A percentile compares a stretch with the other conserved stretches of the same genome.
Conservation (phyloP, 352 stramenopile genomes). For the Aphanomyces invadans region DNA sequence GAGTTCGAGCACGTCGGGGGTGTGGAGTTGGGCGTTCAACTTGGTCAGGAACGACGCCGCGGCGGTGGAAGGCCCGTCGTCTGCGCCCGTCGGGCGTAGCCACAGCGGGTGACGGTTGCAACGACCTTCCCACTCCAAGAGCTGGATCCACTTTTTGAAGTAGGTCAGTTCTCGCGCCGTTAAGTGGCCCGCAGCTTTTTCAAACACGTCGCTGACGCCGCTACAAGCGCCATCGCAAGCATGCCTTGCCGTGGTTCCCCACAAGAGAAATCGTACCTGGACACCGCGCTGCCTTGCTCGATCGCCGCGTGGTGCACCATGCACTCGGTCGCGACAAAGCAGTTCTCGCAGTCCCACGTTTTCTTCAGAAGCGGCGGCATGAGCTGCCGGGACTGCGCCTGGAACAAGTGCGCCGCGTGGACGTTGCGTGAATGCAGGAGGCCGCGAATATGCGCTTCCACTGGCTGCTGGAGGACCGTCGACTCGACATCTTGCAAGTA, state of each 20-base stretch:
- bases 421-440: slow-evolving; percentile 65
- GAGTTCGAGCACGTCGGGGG: background rate
- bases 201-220: slow-evolving; percentile 61
- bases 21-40: background rate
- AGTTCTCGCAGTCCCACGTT: slow-evolving; percentile 58
- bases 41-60: background rate
- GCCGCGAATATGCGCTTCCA: slow-evolving; percentile 48
- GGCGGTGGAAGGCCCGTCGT: background rate
- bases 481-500: slow-evolving; percentile 66
- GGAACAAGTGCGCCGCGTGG: slow-evolving; percentile 34
- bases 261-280: slow-evolving; percentile 25
- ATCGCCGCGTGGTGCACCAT: slow-evolving; percentile 74
- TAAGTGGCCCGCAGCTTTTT: slow-evolving; percentile 48
- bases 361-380: slow-evolving; percentile 69
- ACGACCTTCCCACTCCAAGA: slow-evolving; percentile 71
- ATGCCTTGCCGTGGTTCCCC: no score
- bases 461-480: slow-evolving; percentile 45
- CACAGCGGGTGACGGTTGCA: slow-evolving; percentile 37
- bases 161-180: slow-evolving; percentile 44
- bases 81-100: no score
- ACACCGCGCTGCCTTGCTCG: slow-evolving; percentile 58
- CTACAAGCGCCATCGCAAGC: no score
- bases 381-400: slow-evolving; percentile 45
- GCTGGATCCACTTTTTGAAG: slow-evolving; percentile 62
- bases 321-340: slow-evolving; percentile 79